phyloP scores from a whole-genome alignment of 495 filamentous ascomycete species.

The Trichoderma orchidacearum region DNA sequence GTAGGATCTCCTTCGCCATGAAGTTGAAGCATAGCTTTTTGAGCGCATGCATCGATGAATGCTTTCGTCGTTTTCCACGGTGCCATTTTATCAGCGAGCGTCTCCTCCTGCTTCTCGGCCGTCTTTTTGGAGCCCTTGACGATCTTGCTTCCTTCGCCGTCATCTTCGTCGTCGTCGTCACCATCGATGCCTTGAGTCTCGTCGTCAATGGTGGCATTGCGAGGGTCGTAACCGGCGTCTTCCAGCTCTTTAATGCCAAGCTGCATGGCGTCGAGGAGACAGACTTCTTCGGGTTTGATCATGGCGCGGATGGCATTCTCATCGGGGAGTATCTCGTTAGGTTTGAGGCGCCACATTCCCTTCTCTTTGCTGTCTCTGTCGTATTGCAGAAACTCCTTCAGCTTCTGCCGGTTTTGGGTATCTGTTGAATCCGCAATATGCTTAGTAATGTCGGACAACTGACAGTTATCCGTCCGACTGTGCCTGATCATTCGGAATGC shows the following conservation, averaged over 20 bases:
- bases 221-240: conserved; percentile 59
- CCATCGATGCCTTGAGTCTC: conserved; percentile 13
- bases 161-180: conserved; percentile 25
- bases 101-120: conserved; percentile 48
- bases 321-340: conserved; percentile 60
- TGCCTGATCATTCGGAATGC: conserved; percentile 65
- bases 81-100: conserved; percentile 51
- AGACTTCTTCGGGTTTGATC: conserved; percentile 92
- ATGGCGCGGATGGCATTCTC: conserved; percentile 63
- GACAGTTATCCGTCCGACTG: conserved; percentile 49
- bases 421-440: conserved; percentile 86
- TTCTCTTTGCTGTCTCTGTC: conserved; percentile 61
- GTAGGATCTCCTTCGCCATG: conserved; percentile 95
- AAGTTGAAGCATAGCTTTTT: conserved; percentile 92
- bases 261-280: conserved; percentile 91
- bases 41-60: conserved; percentile 82
- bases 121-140: not conserved
- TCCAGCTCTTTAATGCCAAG: conserved; percentile 75
- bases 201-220: conserved; percentile 42
- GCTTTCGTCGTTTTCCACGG: conserved; percentile 93
- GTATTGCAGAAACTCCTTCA: conserved; percentile 90
- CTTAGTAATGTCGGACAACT: conserved; percentile 64
- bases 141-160: conserved; percentile 29
- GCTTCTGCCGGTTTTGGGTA: conserved; percentile 87
- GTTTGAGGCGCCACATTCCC: conserved; percentile 54